Evolutionary conservation across 1,284 basidiomycete species (phyloP), one percentile per base, ranked within the genome.

Genomic region (Gymnopus androsaceus): DNA sequence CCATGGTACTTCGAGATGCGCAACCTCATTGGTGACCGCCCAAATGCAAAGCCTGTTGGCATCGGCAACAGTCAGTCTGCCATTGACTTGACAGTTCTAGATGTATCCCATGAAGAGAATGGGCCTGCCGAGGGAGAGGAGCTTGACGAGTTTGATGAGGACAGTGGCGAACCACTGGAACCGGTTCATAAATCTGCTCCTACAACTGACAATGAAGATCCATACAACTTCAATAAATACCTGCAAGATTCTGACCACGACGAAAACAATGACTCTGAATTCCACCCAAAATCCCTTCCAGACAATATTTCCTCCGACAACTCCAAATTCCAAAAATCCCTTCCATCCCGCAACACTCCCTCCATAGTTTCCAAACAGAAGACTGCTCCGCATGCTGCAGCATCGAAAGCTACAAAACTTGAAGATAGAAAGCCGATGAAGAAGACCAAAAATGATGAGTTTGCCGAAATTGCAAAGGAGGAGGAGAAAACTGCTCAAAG

Each of bases 1-100:
- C 54, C 54, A 30, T 56, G 34, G 36, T 56, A 56, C 30, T 56
- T 41, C 17, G 21, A 38, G 12, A 56, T 56, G 47, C 48, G 47
- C 7, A 36, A 40, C 9, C 54, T 56, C 21, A 51, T 56, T 28
- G 54, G 25, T 5, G 54, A 51, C 5, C 47, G 40, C 15, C 54
- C 54, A 17, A 56, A 56, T 25, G 11, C 30, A 3, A 45, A 40
- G 15, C 54, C 54, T 5, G 25, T 37, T 23, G 48, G 34, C 3
- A 12, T 56, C 27, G 54, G 54, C 14, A 50, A 56, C 25, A 25
- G 23, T n/a, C 31, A 23, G n/a, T 11, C 47, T 14, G 36, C 7
- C 8, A 21, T 33, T 4, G 45, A 55, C 8, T 6, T 42, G 21
- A 15, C 7, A 21, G 19, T 50, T 3, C 33, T 50, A 7, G 42